Evolutionary conservation across 2,329 filamentous ascomycete genomes (phyloP).

Genomic region (Fusarium sp.): DNA sequence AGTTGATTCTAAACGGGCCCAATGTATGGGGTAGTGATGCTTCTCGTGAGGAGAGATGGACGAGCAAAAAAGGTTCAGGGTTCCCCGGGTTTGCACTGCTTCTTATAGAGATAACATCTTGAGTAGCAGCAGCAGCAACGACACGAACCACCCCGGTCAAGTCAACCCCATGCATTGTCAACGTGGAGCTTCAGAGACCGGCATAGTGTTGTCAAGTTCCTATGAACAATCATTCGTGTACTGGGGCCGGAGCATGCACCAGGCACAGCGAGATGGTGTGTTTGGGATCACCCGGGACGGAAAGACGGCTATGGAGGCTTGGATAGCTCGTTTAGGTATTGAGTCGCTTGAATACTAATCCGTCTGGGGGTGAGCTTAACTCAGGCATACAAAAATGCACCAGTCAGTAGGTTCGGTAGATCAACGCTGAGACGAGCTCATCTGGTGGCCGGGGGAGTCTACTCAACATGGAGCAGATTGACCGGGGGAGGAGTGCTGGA

Average conservation of each 20-base stretch:
- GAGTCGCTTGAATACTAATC: not conserved
- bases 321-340: constrained; percentile 1
- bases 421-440: constrained; percentile 16
- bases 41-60: constrained; percentile 28
- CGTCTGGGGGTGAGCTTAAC: not conserved
- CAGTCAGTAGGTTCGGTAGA: constrained; percentile 24
- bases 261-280: constrained; percentile 27
- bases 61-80: constrained; percentile 6
- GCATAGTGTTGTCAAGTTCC: not conserved
- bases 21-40: constrained; percentile 3
- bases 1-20: not conserved
- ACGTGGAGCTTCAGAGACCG: not conserved
- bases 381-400: not conserved
- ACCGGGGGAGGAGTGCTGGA: not conserved
- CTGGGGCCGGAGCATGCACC: constrained; percentile 17
- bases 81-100: constrained; percentile 22
- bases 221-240: not conserved
- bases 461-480: constrained; percentile 1
- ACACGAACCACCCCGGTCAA: not conserved
- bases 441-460: not conserved
- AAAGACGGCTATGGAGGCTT: constrained; percentile 32
- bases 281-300: constrained; percentile 33
- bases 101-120: constrained; percentile 36
- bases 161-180: constrained; percentile 15
- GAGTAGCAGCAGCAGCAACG: constrained; percentile 1